Evolutionary conservation across 768 basidiomycete species (phyloP), one percentile per base, ranked within the genome.

Genomic region (Phanerochaete carnosa): DNA sequence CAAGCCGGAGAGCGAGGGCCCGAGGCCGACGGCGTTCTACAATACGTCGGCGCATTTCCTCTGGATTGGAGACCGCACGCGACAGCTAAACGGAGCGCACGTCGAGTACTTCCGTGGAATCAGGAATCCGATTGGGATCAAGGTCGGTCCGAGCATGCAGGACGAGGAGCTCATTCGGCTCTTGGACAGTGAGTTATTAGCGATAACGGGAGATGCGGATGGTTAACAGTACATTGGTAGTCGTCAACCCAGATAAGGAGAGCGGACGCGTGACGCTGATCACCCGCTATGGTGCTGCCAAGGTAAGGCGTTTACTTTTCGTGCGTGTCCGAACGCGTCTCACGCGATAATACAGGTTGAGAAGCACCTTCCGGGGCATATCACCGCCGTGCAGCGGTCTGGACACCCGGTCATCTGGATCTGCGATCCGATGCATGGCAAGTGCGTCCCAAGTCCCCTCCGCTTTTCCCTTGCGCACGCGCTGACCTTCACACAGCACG

Each of bases 381-480:
- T 99, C 70, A 71, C 73, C 13, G 88, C 86, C 8, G 95, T 99
- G 16, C 87, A 90, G 69, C 63, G 75, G 53, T 88, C 93, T 1
- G 84, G 83, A 0, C 95, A 98, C 70, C 90, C 91, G 1, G 95
- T 97, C 2, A 84, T 88, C 9, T 98, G 95, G 94, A 83, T 95
- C 53, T 95, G 92, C 69, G 97, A 98, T 74, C 95, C 95, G 2
- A 98, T 98, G 96, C 96, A 98, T 67, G 96, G 95, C 77, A 97
- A 98, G 94, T 94, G 69, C 66, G 91, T 81, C 15, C 46, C n/a
- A n/a, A n/a, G n/a, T n/a, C n/a, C 30, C 25, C 29, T 22, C 3
- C 15, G 4, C 23, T 32, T 28, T 51, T 4, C 23, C 25, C 43
- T 23, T 35, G 2, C 19, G 23, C 55, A 19, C 19, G 5, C 26